Conservation (phyloP, 2,329 filamentous ascomycete species). For the Microascus cirrosus region DNA sequence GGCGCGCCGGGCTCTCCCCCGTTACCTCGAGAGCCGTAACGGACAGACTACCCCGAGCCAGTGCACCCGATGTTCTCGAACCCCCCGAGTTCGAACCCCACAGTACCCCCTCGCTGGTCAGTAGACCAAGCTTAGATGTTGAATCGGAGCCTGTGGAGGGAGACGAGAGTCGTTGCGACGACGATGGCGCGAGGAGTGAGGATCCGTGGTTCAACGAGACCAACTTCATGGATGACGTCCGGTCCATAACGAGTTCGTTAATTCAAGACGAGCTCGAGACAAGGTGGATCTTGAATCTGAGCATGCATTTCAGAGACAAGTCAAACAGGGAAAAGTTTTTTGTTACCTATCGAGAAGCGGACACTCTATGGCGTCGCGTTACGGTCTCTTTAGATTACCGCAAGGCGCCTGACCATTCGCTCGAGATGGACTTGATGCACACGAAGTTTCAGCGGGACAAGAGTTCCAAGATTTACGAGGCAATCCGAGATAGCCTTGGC, state of each 20-base stretch:
- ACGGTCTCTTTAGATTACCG: slow-evolving; percentile 93
- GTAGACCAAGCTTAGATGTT: neutral
- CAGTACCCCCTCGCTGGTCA: neutral
- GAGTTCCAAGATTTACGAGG: slow-evolving; percentile 84
- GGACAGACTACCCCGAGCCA: slow-evolving; percentile 29
- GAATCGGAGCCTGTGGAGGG: slow-evolving; percentile 1
- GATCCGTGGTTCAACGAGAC: slow-evolving; percentile 16
- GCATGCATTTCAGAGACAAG: slow-evolving; percentile 94
- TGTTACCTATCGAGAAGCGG: slow-evolving; percentile 67
- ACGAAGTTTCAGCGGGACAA: slow-evolving; percentile 85
- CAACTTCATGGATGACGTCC: slow-evolving; percentile 35
- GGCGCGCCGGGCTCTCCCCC: slow-evolving; percentile 24
- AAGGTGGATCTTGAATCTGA: slow-evolving; percentile 92
- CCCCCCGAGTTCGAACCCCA: neutral
- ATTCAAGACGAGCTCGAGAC: slow-evolving; percentile 73
- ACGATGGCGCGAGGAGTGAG: slow-evolving; percentile 5
- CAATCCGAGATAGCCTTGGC: slow-evolving; percentile 80
- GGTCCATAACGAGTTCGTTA: slow-evolving; percentile 37
- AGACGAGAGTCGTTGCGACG: neutral
- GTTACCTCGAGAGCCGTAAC: slow-evolving; percentile 16
- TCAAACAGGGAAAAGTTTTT: slow-evolving; percentile 96
- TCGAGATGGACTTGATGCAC: slow-evolving; percentile 71
- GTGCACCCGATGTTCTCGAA: slow-evolving; percentile 34
- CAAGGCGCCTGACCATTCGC: slow-evolving; percentile 63
- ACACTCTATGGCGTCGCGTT: slow-evolving; percentile 72